Conservation (phyloP, 306 rosid genomes). For the Senna tora region DNA sequence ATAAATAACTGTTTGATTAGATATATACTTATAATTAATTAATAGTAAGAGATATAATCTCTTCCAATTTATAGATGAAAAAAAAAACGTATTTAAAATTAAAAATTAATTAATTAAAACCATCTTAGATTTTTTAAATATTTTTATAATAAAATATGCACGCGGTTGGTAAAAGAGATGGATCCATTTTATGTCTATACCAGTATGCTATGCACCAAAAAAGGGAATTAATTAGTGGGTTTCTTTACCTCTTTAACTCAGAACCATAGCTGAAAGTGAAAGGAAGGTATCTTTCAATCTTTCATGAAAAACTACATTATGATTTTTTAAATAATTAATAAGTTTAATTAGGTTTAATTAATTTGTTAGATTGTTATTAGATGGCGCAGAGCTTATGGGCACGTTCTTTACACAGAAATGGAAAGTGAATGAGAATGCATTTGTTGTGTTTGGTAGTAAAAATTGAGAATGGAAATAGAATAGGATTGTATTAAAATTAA, state of each 20-base stretch:
- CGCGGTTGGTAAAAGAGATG: background rate
- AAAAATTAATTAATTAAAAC: no score
- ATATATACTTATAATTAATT: no score
- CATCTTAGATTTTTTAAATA: no score
- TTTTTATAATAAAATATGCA: background rate
- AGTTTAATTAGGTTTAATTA: background rate
- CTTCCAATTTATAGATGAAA: no score
- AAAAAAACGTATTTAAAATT: no score
- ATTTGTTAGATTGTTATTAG: background rate
- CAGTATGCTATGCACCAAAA: background rate
- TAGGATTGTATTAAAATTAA: no score
- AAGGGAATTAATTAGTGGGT: background rate
- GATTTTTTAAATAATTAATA: background rate
- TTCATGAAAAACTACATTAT: background rate
- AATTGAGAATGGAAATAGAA: no score
- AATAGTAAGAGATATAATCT: no score
- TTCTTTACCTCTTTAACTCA: background rate
- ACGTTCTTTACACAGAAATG: no score
- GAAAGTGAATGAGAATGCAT: no score
- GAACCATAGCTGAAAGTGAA: slow-evolving; percentile 10
- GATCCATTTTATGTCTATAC: background rate
- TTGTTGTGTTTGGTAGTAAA: no score
- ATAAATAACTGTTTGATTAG: no score
- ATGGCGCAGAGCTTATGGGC: background rate
- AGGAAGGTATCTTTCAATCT: slow-evolving; percentile 22